Percentiles rank a stretch among this genome's conserved stretches.
phyloP scores from a whole-genome alignment of 306 rosid genomes.

The Sicyos baderoa region DNA sequence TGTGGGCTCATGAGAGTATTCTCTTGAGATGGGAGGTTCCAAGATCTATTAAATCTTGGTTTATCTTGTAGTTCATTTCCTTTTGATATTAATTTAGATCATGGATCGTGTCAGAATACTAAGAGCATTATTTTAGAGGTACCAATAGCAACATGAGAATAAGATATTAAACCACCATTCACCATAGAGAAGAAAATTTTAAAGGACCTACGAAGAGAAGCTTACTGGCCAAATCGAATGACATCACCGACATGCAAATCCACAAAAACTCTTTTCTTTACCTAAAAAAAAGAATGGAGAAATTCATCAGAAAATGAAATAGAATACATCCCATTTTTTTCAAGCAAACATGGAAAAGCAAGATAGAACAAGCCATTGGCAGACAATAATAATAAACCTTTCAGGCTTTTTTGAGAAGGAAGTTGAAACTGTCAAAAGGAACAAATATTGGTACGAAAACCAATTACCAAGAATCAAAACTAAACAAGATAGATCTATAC shows the following conservation, averaged over 20 bases:
- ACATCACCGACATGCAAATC: conserved; percentile 91
- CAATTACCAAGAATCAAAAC: background rate
- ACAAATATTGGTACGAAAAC: background rate
- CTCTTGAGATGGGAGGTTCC: no score
- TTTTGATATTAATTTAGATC: no score
- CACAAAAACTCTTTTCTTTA: conserved; percentile 51
- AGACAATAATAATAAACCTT: background rate
- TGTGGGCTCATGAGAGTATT: no score
- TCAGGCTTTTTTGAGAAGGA: background rate
- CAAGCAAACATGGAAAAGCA: no score
- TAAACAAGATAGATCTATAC: conserved; percentile 30
- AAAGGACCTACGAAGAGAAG: conserved; percentile 18
- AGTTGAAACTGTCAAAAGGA: background rate
- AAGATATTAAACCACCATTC: no score
- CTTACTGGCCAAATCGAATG: conserved; percentile 87
- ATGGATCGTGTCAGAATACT: no score
- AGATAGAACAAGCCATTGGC: no score
- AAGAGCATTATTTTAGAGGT: background rate
- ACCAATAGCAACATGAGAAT: background rate
- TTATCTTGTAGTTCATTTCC: no score
- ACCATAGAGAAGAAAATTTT: background rate
- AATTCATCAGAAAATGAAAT: conserved; percentile 16
- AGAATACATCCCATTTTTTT: no score
- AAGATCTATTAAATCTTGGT: no score
- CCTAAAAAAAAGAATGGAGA: conserved; percentile 40